Percentiles rank a stretch among this genome's conserved stretches.
phyloP scores from a whole-genome alignment of 305 asterid species.

The Plantago rigida region DNA sequence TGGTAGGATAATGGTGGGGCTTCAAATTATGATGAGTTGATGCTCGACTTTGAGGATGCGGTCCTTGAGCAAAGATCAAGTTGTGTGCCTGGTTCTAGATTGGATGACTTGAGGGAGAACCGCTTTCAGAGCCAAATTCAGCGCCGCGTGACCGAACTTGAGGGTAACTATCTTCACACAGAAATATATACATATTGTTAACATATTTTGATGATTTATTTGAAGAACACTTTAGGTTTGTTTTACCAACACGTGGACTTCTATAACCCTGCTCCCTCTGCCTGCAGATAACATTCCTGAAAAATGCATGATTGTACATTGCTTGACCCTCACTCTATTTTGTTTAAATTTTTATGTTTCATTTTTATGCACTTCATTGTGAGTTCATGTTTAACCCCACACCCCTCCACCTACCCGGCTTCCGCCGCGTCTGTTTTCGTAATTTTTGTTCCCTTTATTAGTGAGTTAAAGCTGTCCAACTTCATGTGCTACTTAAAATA shows the following conservation, averaged over 20 bases:
- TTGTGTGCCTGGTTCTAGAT: slow-evolving; percentile 54
- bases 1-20: slow-evolving; percentile 44
- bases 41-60: slow-evolving; percentile 88
- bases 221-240: not conserved
- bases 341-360: too few relatives aligned
- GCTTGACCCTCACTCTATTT: not conserved
- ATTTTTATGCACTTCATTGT: not conserved
- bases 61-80: slow-evolving; percentile 50
- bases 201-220: slow-evolving; percentile 1
- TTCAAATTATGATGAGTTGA: slow-evolving; percentile 66
- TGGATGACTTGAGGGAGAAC: slow-evolving; percentile 52
- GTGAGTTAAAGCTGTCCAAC: too few relatives aligned
- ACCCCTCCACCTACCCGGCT: too few relatives aligned
- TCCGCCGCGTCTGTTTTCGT: too few relatives aligned
- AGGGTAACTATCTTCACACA: slow-evolving; percentile 48
- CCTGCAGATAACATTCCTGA: not conserved
- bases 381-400: not conserved
- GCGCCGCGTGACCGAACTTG: slow-evolving; percentile 74
- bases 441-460: too few relatives aligned
- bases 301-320: too few relatives aligned
- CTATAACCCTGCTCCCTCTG: not conserved
- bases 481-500: too few relatives aligned
- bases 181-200: slow-evolving; percentile 13
- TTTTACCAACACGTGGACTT: not conserved
- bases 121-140: slow-evolving; percentile 60